Conservation (phyloP, 192 early-diverging fungal species). For the Podila epicladia region DNA sequence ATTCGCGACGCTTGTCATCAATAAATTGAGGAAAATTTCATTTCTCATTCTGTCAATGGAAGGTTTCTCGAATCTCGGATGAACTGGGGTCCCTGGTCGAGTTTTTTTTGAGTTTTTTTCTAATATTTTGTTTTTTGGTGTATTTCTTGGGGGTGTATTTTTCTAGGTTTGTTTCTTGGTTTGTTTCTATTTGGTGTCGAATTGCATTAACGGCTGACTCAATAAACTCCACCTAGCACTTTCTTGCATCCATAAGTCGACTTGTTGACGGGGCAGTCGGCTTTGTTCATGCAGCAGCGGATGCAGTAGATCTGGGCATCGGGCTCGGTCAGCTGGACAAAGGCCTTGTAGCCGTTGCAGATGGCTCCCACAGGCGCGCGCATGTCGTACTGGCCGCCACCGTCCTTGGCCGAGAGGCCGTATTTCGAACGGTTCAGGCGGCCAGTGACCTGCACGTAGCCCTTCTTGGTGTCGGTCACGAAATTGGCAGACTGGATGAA, state of each 20-base stretch:
- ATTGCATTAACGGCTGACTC: too few relatives aligned
- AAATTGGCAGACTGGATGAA: slow-evolving; percentile 58
- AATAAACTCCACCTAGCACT: slow-evolving; percentile 31
- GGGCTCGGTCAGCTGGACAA: slow-evolving; percentile 59
- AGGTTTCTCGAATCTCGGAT: too few relatives aligned
- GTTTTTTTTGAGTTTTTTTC: too few relatives aligned
- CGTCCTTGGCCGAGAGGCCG: slow-evolving; percentile 49
- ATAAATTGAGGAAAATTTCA: too few relatives aligned
- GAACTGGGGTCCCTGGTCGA: too few relatives aligned
- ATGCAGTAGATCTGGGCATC: slow-evolving; percentile 51
- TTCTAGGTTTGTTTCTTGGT: too few relatives aligned
- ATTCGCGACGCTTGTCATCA: too few relatives aligned
- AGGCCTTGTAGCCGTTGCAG: slow-evolving; percentile 51
- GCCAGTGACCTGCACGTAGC: slow-evolving; percentile 64
- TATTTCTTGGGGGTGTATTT: too few relatives aligned
- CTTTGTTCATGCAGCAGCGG: slow-evolving; percentile 51
- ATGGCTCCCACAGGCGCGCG: slow-evolving; percentile 48
- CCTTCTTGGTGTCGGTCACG: slow-evolving; percentile 11
- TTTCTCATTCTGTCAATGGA: too few relatives aligned
- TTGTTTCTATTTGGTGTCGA: too few relatives aligned
- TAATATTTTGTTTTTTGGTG: too few relatives aligned
- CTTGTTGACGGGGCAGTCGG: slow-evolving; percentile 23
- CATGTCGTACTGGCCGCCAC: slow-evolving; percentile 63
- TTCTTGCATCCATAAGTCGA: slow-evolving; percentile 31
- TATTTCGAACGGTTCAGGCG: slow-evolving; percentile 53